Percentiles rank a stretch among this genome's conserved stretches.
Conservation (phyloP, 306 rosid species). For the Vigna unguiculata region DNA sequence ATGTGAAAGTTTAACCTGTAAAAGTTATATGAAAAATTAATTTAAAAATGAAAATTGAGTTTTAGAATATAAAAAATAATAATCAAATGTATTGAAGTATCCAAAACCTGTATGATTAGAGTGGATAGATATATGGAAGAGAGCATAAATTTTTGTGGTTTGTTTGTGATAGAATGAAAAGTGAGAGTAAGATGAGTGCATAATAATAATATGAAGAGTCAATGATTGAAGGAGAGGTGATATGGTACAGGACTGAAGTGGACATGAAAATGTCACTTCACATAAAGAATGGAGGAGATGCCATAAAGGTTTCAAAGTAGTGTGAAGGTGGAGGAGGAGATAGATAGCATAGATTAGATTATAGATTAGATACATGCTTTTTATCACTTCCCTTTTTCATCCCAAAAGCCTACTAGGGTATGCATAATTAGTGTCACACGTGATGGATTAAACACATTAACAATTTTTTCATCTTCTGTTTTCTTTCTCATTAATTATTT, state of each 20-base stretch:
- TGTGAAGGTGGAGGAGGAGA: conserved; percentile 23
- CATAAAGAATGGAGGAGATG: conserved; percentile 39
- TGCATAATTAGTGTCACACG: neutral
- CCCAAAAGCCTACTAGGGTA: neutral
- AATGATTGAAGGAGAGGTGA: neutral
- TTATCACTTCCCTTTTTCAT: neutral
- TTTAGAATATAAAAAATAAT: no score
- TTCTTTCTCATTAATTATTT: neutral
- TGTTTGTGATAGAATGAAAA: neutral
- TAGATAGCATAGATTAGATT: neutral
- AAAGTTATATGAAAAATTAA: no score
- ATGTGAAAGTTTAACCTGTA: no score
- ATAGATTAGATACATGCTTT: conserved; percentile 7
- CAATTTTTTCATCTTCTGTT: neutral
- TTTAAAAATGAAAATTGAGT: no score
- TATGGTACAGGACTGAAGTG: neutral
- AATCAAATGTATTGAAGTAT: no score
- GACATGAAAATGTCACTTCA: conserved; percentile 27
- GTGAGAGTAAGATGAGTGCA: neutral
- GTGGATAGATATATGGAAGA: no score
- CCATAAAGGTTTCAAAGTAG: conserved; percentile 12
- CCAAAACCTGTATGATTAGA: no score
- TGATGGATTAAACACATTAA: conserved; percentile 1
- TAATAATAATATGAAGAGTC: neutral
- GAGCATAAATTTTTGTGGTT: neutral